Evolutionary conservation across 768 basidiomycete species (phyloP).

Genomic region (Hypholoma sublateritium): DNA sequence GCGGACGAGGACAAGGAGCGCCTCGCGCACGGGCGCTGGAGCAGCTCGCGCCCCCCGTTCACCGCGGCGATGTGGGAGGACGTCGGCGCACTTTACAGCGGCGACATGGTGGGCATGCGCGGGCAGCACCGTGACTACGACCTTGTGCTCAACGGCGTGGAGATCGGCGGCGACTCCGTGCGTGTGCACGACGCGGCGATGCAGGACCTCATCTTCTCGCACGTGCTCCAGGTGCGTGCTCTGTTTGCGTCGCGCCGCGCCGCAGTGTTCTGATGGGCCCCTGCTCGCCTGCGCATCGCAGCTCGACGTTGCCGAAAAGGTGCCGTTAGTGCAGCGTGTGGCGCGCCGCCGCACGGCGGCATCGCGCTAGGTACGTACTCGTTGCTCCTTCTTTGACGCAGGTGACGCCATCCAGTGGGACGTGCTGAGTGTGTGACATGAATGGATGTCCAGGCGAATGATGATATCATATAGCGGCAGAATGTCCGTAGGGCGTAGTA

Average conservation of each 20-base stretch:
- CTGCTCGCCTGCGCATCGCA: conserved; percentile 31
- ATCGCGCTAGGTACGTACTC: conserved; percentile 83
- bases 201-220: conserved; percentile 79
- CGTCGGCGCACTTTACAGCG: conserved; percentile 70
- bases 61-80: conserved; percentile 96
- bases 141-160: conserved; percentile 89
- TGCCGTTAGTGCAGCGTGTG: conserved; percentile 81
- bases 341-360: conserved; percentile 95
- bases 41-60: conserved; percentile 93
- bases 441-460: not conserved
- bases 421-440: too few species aligned
- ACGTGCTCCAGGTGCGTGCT: conserved; percentile 69
- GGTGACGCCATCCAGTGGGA: too few species aligned
- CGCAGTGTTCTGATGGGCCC: too few species aligned
- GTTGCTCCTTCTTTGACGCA: too few species aligned
- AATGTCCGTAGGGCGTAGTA: not conserved
- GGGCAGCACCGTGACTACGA: conserved; percentile 99
- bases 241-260: not conserved
- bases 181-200: conserved; percentile 86
- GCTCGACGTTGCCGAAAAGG: conserved; percentile 72
- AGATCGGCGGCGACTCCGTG: conserved; percentile 93
- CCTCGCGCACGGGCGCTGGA: conserved; percentile 85
- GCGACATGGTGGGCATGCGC: conserved; percentile 62
- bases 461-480: not conserved
- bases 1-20: conserved; percentile 86